Percentiles rank a stretch among this genome's conserved stretches.
phyloP scores from a whole-genome alignment of 495 filamentous ascomycete genomes.

The Hypoxylon rickii region DNA sequence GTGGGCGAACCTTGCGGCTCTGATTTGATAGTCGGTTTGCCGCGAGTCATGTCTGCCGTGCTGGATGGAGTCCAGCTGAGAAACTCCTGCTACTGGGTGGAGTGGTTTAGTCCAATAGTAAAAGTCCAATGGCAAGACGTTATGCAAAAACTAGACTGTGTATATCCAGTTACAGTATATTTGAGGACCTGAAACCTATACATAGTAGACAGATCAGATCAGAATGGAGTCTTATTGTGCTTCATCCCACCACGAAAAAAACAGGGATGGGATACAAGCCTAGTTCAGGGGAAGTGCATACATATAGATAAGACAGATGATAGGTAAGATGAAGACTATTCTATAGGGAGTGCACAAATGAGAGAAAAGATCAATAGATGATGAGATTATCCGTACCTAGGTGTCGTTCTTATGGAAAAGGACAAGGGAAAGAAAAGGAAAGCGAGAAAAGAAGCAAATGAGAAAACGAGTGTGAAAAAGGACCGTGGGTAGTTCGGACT shows the following conservation, averaged over 20 bases:
- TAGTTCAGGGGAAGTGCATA: too few species aligned
- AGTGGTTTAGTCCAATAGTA: background rate
- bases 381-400: too few species aligned
- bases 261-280: too few species aligned
- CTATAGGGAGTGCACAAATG: background rate
- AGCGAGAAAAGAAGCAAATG: background rate
- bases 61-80: too few species aligned
- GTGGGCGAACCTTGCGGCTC: slow-evolving; percentile 19
- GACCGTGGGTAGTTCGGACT: background rate
- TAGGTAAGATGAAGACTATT: background rate
- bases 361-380: background rate
- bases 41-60: slow-evolving; percentile 3
- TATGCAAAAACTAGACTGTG: too few species aligned
- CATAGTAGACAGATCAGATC: too few species aligned
- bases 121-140: background rate
- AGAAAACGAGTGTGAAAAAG: background rate
- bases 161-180: too few species aligned
- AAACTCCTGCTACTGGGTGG: too few species aligned
- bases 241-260: too few species aligned
- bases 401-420: too few species aligned
- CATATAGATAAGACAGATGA: background rate
- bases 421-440: slow-evolving; percentile 1
- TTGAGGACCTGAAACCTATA: too few species aligned
- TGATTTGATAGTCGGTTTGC: slow-evolving; percentile 2
- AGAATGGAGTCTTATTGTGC: too few species aligned